phyloP scores from a whole-genome alignment of 495 filamentous ascomycete species.

The Xylaria bambusicola region DNA sequence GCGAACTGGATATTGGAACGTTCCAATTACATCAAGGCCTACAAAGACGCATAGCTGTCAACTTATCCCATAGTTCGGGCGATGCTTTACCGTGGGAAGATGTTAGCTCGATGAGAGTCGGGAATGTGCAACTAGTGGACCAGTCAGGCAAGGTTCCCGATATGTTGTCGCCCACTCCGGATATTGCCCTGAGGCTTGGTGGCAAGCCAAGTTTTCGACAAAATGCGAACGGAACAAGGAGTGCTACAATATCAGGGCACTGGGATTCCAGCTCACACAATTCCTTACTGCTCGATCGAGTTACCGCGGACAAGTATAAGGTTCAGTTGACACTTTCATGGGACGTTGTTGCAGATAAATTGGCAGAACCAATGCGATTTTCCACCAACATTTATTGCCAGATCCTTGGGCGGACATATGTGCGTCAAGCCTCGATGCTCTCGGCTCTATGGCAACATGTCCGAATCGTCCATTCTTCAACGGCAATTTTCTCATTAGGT shows the following conservation, averaged over 20 bases:
- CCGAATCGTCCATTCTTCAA: slow-evolving; percentile 82
- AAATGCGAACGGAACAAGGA: slow-evolving; percentile 90
- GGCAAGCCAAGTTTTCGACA: slow-evolving; percentile 72
- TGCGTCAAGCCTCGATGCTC: slow-evolving; percentile 83
- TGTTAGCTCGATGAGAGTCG: slow-evolving; percentile 70
- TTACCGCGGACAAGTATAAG: slow-evolving; percentile 85
- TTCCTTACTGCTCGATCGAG: slow-evolving; percentile 84
- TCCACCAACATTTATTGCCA: slow-evolving; percentile 77
- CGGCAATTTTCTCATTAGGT: slow-evolving; percentile 78
- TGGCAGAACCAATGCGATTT: slow-evolving; percentile 82
- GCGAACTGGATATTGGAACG: slow-evolving; percentile 76
- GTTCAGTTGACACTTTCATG: slow-evolving; percentile 85
- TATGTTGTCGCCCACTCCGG: slow-evolving; percentile 65
- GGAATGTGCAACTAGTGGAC: slow-evolving; percentile 79
- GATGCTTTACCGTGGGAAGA: slow-evolving; percentile 86
- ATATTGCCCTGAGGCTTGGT: slow-evolving; percentile 75
- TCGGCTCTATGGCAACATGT: slow-evolving; percentile 82
- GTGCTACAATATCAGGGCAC: slow-evolving; percentile 79
- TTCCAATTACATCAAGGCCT: slow-evolving; percentile 96
- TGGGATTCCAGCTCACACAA: slow-evolving; percentile 96
- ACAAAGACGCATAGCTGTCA: slow-evolving; percentile 84
- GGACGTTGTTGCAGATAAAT: slow-evolving; percentile 76
- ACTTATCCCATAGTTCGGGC: slow-evolving; percentile 83
- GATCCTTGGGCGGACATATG: slow-evolving; percentile 79
- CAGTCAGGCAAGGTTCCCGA: slow-evolving; percentile 82